Base-by-base conservation (phyloP, 441 rosid species). In the Adansonia madagascariensis region DNA sequence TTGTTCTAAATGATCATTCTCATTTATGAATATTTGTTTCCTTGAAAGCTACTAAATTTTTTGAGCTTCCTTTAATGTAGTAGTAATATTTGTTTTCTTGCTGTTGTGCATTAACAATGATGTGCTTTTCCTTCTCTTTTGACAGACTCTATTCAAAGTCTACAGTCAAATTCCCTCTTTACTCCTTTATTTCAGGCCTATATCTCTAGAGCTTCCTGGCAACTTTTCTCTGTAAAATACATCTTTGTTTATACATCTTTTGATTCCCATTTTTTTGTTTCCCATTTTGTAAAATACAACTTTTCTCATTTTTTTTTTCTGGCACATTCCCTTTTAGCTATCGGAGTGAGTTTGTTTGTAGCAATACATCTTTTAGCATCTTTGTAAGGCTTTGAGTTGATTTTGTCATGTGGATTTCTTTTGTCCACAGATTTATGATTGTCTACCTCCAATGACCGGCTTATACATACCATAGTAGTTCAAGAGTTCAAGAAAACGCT, bases 401-500 rank as follows among this genome's bases (percentile, higher is more conserved):
- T 71, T 65, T 71, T 60, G 7, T 59, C 9, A 18, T 53, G 18
- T 71, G 31, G 10, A 9, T 15, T 17, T 49, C 35, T 53, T 53
- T 43, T 49, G 6, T 61, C 3, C 6, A 17, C 80, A 76, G 79
- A 53, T 84, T 81, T 68, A 15, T 14, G 20, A 6, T 63, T 15
- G 68, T 63, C 11, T 15, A 35, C 11, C 20, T 63, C 74, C 61
- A 70, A 50, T 35, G 41, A 35, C 41, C 41, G 41, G 41, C 41
- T 4, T 12, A 8, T 70, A 14, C 22, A 12, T 31, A 14, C 46
- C 14, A 6, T 35, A 4, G 41, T 53, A 62, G 59, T 80, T 60
- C 46, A 74, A 71, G 70, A 83, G 72, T 43, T 43, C 49, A 73
- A 74, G 59, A 55, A 18, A 75, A 66, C 64, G 27, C 31, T 50